phyloP scores from a whole-genome alignment of 352 stramenopile species.

The Phytophthora sansomeana region DNA sequence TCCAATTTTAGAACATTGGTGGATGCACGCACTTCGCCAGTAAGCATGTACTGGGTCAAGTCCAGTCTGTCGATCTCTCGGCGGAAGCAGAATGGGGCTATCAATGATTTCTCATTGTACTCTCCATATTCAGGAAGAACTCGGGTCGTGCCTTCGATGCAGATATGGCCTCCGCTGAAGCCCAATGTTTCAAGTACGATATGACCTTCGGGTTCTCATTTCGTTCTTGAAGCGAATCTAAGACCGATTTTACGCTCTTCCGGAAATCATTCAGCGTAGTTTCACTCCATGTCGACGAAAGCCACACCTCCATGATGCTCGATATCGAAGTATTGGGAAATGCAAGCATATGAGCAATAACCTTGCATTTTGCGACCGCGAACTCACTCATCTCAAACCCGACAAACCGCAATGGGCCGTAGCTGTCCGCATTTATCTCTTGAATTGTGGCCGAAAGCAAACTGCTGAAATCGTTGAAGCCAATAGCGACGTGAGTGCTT shows the following conservation, averaged over 20 bases:
- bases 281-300: conserved; percentile 39
- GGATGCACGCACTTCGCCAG: conserved; percentile 26
- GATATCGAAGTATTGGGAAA: conserved; percentile 15
- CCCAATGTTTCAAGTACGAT: conserved; percentile 35
- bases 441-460: conserved; percentile 17
- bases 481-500: conserved; percentile 40
- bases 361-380: conserved; percentile 34
- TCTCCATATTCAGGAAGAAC: conserved; percentile 31
- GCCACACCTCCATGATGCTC: conserved; percentile 39
- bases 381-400: conserved; percentile 44
- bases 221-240: conserved; percentile 6
- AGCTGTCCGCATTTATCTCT: neutral
- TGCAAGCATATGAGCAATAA: conserved; percentile 30
- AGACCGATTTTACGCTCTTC: conserved; percentile 12
- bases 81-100: conserved; percentile 14
- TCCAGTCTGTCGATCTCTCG: conserved; percentile 30
- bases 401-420: conserved; percentile 26
- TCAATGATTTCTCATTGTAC: conserved; percentile 9
- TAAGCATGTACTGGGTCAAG: conserved; percentile 37
- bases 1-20: neutral
- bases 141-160: conserved; percentile 21
- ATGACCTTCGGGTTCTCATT: conserved; percentile 31
- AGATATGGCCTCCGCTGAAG: conserved; percentile 21
- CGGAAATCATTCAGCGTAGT: conserved; percentile 26
- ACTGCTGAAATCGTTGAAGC: conserved; percentile 44